These are phyloP conservation scores for Geoglossum cookeanum DNA, from an alignment of 2,329 filamentous ascomycete species.

Conservation along the genomic window DNA sequence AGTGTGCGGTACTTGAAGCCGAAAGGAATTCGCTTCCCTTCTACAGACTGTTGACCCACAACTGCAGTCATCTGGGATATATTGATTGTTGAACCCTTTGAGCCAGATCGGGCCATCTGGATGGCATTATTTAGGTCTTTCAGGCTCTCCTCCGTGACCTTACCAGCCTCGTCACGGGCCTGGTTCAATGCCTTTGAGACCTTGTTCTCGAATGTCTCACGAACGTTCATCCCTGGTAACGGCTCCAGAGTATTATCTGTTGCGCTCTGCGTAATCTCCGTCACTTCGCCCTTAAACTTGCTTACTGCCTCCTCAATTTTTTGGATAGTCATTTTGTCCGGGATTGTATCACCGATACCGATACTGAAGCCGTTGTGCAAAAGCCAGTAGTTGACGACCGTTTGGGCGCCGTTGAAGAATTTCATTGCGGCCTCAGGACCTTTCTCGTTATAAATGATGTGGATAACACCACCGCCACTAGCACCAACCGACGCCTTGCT, in stretches of 20 bases:
- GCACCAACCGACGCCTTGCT: conserved; percentile 93
- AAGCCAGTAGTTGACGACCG: conserved; percentile 93
- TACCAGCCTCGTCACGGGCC: conserved; percentile 92
- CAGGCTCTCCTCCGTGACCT: conserved; percentile 72
- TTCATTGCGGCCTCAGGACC: conserved; percentile 70
- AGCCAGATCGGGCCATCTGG: conserved; percentile 89
- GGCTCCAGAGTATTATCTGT: conserved; percentile 77
- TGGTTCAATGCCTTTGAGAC: conserved; percentile 87
- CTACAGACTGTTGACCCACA: conserved; percentile 93
- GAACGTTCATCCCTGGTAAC: conserved; percentile 94
- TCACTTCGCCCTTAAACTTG: conserved; percentile 64
- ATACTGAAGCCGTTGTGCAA: conserved; percentile 94
- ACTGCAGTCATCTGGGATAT: conserved; percentile 99
- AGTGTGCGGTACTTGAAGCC: conserved; percentile 97
- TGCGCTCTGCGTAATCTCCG: conserved; percentile 53
- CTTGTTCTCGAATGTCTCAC: conserved; percentile 95
- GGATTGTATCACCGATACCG: conserved; percentile 94
- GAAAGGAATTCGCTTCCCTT: conserved; percentile 97
- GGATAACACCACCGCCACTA: conserved; percentile 73
- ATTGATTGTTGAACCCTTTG: conserved; percentile 97
- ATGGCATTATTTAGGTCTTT: conserved; percentile 95
- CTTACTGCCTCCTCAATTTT: conserved; percentile 71
- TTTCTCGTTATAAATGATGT: conserved; percentile 91
- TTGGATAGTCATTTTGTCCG: conserved; percentile 64
- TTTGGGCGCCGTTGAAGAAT: conserved; percentile 91